A percentile compares a stretch with the other conserved stretches of the same genome.
These are phyloP conservation scores for Chaetomium sp. DNA, from an alignment of 2,329 filamentous ascomycete genomes.

Conservation along the genomic window DNA sequence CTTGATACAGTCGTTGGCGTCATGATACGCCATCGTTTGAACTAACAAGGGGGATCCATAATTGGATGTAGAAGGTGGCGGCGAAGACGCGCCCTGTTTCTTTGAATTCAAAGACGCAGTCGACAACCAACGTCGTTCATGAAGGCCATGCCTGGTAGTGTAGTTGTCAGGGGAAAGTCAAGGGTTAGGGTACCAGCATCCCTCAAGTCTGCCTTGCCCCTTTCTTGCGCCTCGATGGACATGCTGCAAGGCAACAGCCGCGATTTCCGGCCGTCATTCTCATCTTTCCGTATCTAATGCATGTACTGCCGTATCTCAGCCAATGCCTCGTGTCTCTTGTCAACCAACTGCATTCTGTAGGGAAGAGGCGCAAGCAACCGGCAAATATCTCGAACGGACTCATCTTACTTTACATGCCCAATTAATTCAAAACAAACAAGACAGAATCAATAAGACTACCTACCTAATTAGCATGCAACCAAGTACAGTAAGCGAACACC, in stretches of 20 bases:
- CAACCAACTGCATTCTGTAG: background rate
- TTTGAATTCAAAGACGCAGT: background rate
- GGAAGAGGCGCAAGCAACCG: background rate
- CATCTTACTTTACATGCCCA: background rate
- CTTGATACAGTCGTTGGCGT: background rate
- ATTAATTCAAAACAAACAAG: background rate
- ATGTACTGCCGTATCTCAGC: background rate
- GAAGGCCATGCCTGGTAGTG: too few species aligned
- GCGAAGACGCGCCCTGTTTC: background rate
- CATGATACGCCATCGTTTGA: background rate
- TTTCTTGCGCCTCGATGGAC: background rate
- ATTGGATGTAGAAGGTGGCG: background rate
- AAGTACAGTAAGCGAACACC: background rate
- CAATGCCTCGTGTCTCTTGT: background rate
- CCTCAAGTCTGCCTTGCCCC: background rate
- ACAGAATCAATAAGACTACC: background rate
- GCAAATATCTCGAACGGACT: background rate
- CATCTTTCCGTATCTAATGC: background rate
- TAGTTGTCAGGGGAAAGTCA: background rate
- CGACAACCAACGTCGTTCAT: background rate
- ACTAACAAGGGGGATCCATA: background rate
- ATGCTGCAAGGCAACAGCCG: background rate
- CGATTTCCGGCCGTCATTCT: background rate
- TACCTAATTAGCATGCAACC: background rate
- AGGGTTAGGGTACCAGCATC: background rate